Percentiles rank a stretch among this genome's conserved stretches.
Conservation (phyloP, 1,139 yeast species). For the Wickerhamomyces sp. region DNA sequence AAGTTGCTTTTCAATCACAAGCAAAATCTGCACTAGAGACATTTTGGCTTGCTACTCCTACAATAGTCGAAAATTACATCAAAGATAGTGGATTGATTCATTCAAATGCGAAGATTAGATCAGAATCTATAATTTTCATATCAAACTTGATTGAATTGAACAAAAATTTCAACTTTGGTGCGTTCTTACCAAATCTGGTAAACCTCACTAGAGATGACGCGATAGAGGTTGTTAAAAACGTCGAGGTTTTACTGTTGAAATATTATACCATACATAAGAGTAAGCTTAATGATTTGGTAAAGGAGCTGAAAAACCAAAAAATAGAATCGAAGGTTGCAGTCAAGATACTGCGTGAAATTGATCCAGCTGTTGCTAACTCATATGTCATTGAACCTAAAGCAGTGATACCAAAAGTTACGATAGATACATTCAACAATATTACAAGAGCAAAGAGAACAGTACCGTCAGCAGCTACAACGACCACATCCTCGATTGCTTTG, state of each 20-base stretch:
- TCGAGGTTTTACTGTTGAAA: conserved; percentile 32
- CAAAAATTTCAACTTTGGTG: conserved; percentile 36
- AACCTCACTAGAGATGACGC: conserved; percentile 32
- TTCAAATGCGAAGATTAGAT: conserved; percentile 35
- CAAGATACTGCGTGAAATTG: conserved; percentile 32
- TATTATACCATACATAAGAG: conserved; percentile 38
- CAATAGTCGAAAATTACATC: conserved; percentile 46
- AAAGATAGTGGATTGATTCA: conserved; percentile 48
- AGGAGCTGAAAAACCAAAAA: conserved; percentile 40
- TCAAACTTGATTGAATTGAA: conserved; percentile 32
- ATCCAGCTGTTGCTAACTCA: conserved; percentile 20
- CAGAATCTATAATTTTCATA: conserved; percentile 38
- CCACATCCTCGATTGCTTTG: not conserved
- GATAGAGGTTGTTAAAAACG: conserved; percentile 29
- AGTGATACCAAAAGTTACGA: conserved; percentile 12
- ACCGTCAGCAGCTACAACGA: not conserved
- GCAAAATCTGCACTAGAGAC: conserved; percentile 59
- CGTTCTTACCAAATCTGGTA: conserved; percentile 38
- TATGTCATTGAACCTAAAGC: conserved; percentile 12
- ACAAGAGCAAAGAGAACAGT: conserved; percentile 8
- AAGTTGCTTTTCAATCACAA: conserved; percentile 38
- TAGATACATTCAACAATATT: conserved; percentile 21
- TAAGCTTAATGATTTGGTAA: conserved; percentile 44
- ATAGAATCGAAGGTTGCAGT: conserved; percentile 30
- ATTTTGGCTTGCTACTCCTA: conserved; percentile 61